Evolutionary conservation across 176 grass and related monocot species (phyloP), one percentile per base, ranked within the genome.

Genomic region (Thinopyrum elongatum): DNA sequence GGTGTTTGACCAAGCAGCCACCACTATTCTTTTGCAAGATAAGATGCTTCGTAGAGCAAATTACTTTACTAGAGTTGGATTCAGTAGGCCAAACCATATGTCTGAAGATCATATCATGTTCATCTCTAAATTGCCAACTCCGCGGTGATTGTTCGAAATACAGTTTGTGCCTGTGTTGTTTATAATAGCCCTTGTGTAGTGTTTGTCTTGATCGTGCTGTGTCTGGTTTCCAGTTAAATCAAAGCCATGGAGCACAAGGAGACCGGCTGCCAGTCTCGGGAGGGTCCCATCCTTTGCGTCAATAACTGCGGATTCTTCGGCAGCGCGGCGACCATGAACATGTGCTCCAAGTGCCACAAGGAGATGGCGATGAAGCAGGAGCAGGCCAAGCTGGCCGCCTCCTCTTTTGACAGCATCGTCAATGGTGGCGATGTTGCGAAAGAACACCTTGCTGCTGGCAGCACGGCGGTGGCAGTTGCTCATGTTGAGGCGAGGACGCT

Each of bases 291-390:
- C 65, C 93, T 96, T 9, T 98, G 97, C 93, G 68, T 98, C 88
- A 98, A 98, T 84, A 98, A 98, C 41, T 98, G 97, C 8, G 94
- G 97, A 15, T 98, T 98, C 86, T 98, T 98, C 1, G 97, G 97
- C 28, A 96, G 94, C 4, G 88, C 90, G 0, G 84, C 97, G 1
- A 98, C 94, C 6, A 93, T 93, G 90, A 95, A 98, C 77, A 98
- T 98, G 97, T 98, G 97, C 69, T 98, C 97, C 79, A 98, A 98
- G 88, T 98, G 97, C 82, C 93, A 98, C 79, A 98, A 96, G 76
- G 97, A 94, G 63, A 90, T 96, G 92, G 80, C 92, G 10, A 68
- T 81, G 80, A 95, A 98, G 80, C 82, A 94, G 80, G 88, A 95
- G 26, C 93, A 90, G 66, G 93, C 88, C 25, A 95, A 90, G 84